Conservation (phyloP, 176 grass and related monocot genomes). For the Melocanna baccifera region DNA sequence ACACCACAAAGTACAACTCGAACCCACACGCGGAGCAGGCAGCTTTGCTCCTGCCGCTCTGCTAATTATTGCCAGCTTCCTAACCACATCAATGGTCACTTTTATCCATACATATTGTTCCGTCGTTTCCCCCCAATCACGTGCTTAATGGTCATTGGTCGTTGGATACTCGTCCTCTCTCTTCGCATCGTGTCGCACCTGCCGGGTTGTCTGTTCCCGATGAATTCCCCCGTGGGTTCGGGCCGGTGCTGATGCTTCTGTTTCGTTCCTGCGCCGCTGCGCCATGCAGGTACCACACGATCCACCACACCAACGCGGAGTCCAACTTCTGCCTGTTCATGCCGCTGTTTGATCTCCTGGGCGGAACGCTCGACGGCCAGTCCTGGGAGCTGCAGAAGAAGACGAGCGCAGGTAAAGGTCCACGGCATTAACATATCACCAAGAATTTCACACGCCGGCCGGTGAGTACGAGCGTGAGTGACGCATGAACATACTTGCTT, state of each 20-base stretch:
- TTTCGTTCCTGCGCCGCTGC: not conserved
- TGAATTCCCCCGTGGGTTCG: not conserved
- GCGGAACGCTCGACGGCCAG: conserved; percentile 53
- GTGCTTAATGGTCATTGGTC: not conserved
- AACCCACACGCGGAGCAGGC: not conserved
- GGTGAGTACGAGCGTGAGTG: not conserved
- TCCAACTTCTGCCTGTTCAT: conserved; percentile 97
- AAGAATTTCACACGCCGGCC: not conserved
- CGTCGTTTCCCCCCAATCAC: not conserved
- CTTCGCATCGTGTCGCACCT: not conserved
- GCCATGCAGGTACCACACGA: conserved; percentile 72
- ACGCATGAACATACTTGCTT: not conserved
- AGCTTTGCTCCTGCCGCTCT: not conserved
- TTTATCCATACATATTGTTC: not conserved
- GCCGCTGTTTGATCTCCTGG: conserved; percentile 86
- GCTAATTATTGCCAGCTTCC: not conserved
- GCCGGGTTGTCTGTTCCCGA: not conserved
- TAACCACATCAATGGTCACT: not conserved
- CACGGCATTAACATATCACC: not conserved
- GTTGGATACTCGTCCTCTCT: not conserved
- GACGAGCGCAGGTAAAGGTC: conserved; percentile 51
- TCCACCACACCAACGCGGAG: conserved; percentile 65
- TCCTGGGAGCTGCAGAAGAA: conserved; percentile 67
- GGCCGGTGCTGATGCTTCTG: not conserved
- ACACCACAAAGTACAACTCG: not conserved